A percentile compares a stretch with the other conserved stretches of the same genome.
Conservation (phyloP, 441 rosid genomes). For the Gossypium aridum region DNA sequence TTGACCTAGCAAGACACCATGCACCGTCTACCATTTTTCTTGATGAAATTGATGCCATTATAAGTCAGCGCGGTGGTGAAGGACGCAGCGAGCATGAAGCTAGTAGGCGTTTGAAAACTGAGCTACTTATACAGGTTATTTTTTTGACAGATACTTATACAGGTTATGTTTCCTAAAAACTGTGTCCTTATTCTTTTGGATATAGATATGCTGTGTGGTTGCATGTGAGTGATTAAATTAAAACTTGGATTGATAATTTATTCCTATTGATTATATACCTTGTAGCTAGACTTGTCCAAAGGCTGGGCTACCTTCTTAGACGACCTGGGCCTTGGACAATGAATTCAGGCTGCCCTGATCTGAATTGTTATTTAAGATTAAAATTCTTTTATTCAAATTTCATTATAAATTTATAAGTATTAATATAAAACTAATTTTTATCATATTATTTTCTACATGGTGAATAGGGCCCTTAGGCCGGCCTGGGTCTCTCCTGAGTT, state of each 20-base stretch:
- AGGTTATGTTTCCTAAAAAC: slow-evolving; percentile 37
- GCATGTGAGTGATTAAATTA: neutral
- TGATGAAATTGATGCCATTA: slow-evolving; percentile 94
- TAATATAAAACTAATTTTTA: too few relatives aligned
- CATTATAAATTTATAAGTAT: too few relatives aligned
- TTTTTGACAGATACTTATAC: slow-evolving; percentile 42
- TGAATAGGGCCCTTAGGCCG: too few relatives aligned
- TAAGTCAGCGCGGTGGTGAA: slow-evolving; percentile 91
- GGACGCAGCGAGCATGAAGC: slow-evolving; percentile 96
- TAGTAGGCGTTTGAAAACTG: slow-evolving; percentile 94
- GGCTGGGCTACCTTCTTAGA: neutral
- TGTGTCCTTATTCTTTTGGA: neutral
- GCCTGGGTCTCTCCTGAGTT: too few relatives aligned
- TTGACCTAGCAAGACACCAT: slow-evolving; percentile 95
- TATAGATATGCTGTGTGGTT: neutral
- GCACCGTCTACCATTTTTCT: slow-evolving; percentile 95
- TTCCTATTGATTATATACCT: neutral
- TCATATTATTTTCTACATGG: too few relatives aligned
- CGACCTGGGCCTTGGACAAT: neutral
- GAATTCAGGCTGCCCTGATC: neutral
- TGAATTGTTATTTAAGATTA: too few relatives aligned
- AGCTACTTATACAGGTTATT: slow-evolving; percentile 76
- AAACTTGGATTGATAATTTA: neutral
- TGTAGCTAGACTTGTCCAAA: neutral
- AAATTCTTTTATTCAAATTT: too few relatives aligned